phyloP scores from a whole-genome alignment of 352 stramenopile genomes.

The Globisporangium paroecandrum region DNA sequence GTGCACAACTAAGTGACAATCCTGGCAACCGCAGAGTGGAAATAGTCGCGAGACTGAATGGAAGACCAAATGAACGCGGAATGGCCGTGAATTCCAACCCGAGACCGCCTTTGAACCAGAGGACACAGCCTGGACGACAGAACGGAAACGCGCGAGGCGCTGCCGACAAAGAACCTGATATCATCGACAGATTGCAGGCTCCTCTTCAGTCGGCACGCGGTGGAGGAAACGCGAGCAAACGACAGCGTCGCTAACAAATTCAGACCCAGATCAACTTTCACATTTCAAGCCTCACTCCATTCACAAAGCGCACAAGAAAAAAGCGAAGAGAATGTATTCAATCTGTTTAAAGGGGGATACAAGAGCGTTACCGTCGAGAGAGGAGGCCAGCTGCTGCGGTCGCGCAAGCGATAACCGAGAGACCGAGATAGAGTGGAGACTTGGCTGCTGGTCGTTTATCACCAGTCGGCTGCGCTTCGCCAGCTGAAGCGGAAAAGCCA shows the following conservation, averaged over 20 bases:
- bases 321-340: constrained; percentile 9
- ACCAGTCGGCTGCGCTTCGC: not conserved
- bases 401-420: constrained; percentile 52
- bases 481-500: not conserved
- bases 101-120: not conserved
- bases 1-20: not conserved
- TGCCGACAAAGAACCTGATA: constrained; percentile 2
- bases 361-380: constrained; percentile 31
- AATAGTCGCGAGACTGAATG: not conserved
- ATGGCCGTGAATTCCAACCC: not conserved
- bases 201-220: constrained; percentile 10
- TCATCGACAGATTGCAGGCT: constrained; percentile 13
- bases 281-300: not conserved
- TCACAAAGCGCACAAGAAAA: not conserved
- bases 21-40: not conserved
- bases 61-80: not conserved
- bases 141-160: not conserved
- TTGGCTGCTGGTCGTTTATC: constrained; percentile 13
- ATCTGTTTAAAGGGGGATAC: not conserved
- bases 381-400: constrained; percentile 39
- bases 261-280: not conserved
- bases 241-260: constrained; percentile 8
- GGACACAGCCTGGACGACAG: not conserved
- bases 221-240: constrained; percentile 6
- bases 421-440: constrained; percentile 38